These are phyloP conservation scores for Blepharisma stoltei DNA, from an alignment of 73 alveolate genomes.

Conservation along the genomic window DNA sequence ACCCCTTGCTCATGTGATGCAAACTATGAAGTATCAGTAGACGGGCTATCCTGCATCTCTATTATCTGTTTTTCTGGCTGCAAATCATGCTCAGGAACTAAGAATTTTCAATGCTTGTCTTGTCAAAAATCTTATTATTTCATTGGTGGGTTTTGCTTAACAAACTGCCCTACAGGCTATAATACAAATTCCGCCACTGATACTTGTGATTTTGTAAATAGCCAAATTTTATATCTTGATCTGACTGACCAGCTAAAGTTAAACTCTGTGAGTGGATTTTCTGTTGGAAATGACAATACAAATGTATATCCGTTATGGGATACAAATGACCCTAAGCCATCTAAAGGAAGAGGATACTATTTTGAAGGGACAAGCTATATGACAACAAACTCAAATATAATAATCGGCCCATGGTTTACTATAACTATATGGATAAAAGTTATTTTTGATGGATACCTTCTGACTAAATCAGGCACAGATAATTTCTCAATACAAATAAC, in stretches of 20 bases:
- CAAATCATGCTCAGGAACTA: too few relatives aligned
- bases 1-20: neutral
- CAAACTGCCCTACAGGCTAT: neutral
- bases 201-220: neutral
- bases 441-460: neutral
- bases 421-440: neutral
- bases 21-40: neutral
- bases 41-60: too few relatives aligned
- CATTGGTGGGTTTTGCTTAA: too few relatives aligned
- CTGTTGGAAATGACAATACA: neutral
- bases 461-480: neutral
- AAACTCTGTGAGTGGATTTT: too few relatives aligned
- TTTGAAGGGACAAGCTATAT: neutral
- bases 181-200: neutral
- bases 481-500: neutral
- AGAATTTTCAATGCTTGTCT: too few relatives aligned
- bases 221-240: too few relatives aligned
- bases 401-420: neutral
- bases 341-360: conserved; percentile 8
- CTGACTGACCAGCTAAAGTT: too few relatives aligned
- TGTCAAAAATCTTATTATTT: too few relatives aligned
- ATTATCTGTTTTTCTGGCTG: too few relatives aligned
- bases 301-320: neutral
- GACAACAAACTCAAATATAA: neutral
- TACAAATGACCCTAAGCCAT: neutral